Evolutionary conservation across 2,329 filamentous ascomycete species (phyloP), one percentile per base, ranked within the genome.

Genomic region (Nemania sp.): DNA sequence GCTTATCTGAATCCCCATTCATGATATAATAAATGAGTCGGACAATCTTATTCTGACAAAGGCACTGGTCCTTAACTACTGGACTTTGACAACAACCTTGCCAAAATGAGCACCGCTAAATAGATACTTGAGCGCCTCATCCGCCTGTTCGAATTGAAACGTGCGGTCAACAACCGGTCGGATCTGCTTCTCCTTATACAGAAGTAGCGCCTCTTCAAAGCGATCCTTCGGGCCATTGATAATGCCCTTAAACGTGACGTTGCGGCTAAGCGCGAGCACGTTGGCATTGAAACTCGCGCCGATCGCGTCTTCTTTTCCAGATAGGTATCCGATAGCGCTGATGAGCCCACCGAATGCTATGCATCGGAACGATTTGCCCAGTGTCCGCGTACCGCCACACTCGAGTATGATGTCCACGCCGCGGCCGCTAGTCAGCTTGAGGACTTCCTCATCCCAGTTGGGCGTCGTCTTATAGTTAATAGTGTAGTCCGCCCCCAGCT

Each of bases 341-440:
- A 89, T 86, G 4, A 85, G 73, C 0, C 87, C 87, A 26, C 87
- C 87, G 73, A 88, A 86, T 1, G 84, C 81, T 7, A 88, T 79
- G 61, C 83, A 84, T 52, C 83, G 81, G 73, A 88, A 85, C 2
- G 83, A 86, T 77, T 86, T 84, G 45, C 79, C 78, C 22, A 89
- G 75, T 0, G 87, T 89, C 59, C 80, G 75, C 2, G 84, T 81
- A 2, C 87, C 87, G 29, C 85, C 87, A 47, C 82, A 83, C 71
- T 89, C 87, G 67, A 89, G 82, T 58, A 89, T 83, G 52, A 87
- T 79, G 77, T 88, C 85, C 2, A 83, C 86, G 22, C 86, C 87
- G 11, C 77, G 73, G 15, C 78, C 79, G 29, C 71, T 57, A 0
- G 87, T 88, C 6, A 85, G 73, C 15, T 78, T 66, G 71, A 86